Conservation (phyloP, 805 yeast genomes). For the Yamadazyma endophytica region DNA sequence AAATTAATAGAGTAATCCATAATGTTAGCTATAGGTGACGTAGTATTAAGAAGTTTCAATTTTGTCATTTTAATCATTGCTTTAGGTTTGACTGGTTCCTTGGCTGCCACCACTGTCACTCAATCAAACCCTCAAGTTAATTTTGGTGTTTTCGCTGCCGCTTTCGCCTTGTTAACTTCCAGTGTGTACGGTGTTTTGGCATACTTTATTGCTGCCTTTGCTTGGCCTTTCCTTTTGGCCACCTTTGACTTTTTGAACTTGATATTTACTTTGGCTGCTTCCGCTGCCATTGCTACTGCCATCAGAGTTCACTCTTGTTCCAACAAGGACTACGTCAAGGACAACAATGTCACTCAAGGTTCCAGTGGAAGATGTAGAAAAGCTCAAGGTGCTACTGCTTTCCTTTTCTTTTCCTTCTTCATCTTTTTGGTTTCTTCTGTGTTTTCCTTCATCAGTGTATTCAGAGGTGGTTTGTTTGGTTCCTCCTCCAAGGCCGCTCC, state of each 20-base stretch:
- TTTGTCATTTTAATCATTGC: conserved; percentile 72
- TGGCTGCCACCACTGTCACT: conserved; percentile 56
- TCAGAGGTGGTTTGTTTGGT: conserved; percentile 47
- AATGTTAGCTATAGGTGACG: conserved; percentile 71
- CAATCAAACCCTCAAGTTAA: conserved; percentile 77
- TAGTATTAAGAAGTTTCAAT: conserved; percentile 68
- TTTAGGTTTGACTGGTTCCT: conserved; percentile 86
- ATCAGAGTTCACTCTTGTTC: conserved; percentile 83
- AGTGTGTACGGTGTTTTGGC: conserved; percentile 77
- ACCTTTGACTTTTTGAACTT: conserved; percentile 80
- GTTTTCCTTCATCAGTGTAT: conserved; percentile 54
- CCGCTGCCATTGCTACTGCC: conserved; percentile 89
- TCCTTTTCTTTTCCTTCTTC: conserved; percentile 80
- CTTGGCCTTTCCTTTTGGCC: conserved; percentile 81
- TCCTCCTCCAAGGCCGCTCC: conserved; percentile 45
- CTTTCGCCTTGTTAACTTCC: conserved; percentile 79
- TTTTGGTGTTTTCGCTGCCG: conserved; percentile 82
- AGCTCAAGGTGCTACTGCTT: conserved; percentile 81
- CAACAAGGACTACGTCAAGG: conserved; percentile 58
- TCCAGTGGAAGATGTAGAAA: conserved; percentile 85
- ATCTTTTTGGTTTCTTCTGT: conserved; percentile 64
- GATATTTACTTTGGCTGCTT: conserved; percentile 92
- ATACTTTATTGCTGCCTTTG: conserved; percentile 69
- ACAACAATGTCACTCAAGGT: conserved; percentile 73
- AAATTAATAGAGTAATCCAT: conserved; percentile 1